Evolutionary conservation across 208 protist species (phyloP).

Genomic region (Leishmania tarentolae): DNA sequence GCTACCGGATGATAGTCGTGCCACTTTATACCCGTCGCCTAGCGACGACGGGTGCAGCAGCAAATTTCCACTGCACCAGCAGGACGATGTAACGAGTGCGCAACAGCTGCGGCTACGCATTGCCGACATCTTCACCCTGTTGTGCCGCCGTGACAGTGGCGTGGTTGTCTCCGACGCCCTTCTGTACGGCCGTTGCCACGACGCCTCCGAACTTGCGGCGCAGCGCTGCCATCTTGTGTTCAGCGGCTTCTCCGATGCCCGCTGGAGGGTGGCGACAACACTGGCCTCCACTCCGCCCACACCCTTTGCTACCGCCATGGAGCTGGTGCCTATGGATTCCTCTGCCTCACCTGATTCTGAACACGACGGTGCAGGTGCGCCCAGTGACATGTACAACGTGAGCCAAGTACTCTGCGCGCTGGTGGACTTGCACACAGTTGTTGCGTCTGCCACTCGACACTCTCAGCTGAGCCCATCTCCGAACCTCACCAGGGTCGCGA

Average conservation of each 20-base stretch:
- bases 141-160: conserved; percentile 15
- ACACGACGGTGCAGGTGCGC: background rate
- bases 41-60: background rate
- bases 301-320: background rate
- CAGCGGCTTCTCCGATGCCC: conserved; percentile 10
- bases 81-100: conserved; percentile 1
- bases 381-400: conserved; percentile 5
- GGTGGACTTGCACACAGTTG: conserved; percentile 15
- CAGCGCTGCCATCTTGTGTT: conserved; percentile 28
- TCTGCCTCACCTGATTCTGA: background rate
- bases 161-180: conserved; percentile 30
- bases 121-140: conserved; percentile 25
- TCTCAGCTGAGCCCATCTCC: background rate
- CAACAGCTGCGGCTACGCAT: conserved; percentile 30
- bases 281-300: background rate
- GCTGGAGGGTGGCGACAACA: conserved; percentile 18
- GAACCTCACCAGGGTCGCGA: background rate
- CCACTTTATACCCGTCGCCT: background rate
- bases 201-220: conserved; percentile 17
- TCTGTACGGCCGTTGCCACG: conserved; percentile 31
- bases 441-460: background rate
- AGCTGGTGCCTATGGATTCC: background rate
- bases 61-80: background rate
- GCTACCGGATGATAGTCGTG: background rate
- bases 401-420: conserved; percentile 14